Conservation (phyloP, 2,329 filamentous ascomycete species). For the Aspergillus sojae region DNA sequence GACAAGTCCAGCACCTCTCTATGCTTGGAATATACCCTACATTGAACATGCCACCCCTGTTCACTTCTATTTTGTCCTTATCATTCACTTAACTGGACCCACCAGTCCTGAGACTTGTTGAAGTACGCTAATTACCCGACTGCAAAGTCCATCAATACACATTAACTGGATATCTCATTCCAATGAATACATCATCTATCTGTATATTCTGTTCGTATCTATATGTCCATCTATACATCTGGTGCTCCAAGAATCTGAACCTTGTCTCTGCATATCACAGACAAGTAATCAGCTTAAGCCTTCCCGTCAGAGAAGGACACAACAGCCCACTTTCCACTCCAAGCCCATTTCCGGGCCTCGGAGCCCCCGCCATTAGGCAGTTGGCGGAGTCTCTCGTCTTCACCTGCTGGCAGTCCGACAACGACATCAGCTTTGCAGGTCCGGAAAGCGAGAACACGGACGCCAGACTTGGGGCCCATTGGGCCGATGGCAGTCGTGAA, state of each 20-base stretch:
- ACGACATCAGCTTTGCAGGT: constrained; percentile 98
- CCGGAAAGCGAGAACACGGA: constrained; percentile 82
- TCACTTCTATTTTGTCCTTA: neutral
- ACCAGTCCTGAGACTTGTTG: neutral
- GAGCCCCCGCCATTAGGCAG: constrained; percentile 70
- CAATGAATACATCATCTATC: neutral
- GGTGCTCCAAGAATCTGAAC: neutral
- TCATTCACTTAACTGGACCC: neutral
- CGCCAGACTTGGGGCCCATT: constrained; percentile 75
- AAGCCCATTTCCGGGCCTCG: constrained; percentile 82
- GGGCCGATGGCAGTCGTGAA: constrained; percentile 85
- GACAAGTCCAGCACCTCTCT: neutral
- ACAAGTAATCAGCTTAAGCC: constrained; percentile 16
- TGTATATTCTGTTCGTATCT: neutral
- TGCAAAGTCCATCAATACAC: neutral
- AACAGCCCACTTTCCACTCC: constrained; percentile 97
- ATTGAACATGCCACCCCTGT: neutral
- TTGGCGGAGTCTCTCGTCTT: constrained; percentile 77
- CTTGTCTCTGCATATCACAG: neutral
- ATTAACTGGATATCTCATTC: neutral
- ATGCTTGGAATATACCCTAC: constrained; percentile 9
- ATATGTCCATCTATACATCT: neutral
- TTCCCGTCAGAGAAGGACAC: constrained; percentile 79
- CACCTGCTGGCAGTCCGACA: constrained; percentile 78
- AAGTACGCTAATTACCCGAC: neutral